A percentile compares a stretch with the other conserved stretches of the same genome.
These are phyloP conservation scores for Truncatella angustata DNA, from an alignment of 2,329 filamentous ascomycete species.

Conservation along the genomic window DNA sequence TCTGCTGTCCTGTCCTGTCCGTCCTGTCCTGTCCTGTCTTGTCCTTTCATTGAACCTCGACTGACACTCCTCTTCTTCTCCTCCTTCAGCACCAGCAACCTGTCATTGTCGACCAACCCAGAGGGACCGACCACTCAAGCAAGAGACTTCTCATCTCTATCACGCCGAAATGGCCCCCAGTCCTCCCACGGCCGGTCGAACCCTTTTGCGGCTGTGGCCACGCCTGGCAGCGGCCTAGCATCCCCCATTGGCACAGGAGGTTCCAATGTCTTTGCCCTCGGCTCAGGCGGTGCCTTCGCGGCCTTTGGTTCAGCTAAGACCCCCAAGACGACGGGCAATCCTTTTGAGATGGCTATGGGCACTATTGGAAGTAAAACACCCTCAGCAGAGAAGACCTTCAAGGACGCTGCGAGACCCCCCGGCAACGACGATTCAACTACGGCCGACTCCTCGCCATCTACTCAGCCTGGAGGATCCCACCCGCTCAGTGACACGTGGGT, in stretches of 20 bases:
- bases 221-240: conserved; percentile 65
- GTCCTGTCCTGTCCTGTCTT: too few species aligned
- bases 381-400: conserved; percentile 62
- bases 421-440: conserved; percentile 40
- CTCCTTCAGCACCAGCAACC: conserved; percentile 81
- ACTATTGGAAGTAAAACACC: conserved; percentile 47
- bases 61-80: too few species aligned
- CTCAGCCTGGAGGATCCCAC: conserved; percentile 38
- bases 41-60: too few species aligned
- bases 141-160: conserved; percentile 44
- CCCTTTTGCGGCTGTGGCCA: conserved; percentile 75
- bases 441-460: conserved; percentile 13
- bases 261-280: conserved; percentile 88
- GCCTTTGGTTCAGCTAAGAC: conserved; percentile 90
- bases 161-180: conserved; percentile 60
- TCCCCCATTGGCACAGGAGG: conserved; percentile 66
- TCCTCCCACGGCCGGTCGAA: conserved; percentile 75
- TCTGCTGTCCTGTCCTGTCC: too few species aligned
- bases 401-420: conserved; percentile 35
- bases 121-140: conserved; percentile 50
- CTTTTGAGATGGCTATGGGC: conserved; percentile 72
- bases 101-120: conserved; percentile 73
- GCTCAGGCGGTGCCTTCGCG: conserved; percentile 84
- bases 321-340: conserved; percentile 78
- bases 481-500: conserved; percentile 86